phyloP scores from a whole-genome alignment of 2,329 filamentous ascomycete genomes.

The Apiospora saccharicola region DNA sequence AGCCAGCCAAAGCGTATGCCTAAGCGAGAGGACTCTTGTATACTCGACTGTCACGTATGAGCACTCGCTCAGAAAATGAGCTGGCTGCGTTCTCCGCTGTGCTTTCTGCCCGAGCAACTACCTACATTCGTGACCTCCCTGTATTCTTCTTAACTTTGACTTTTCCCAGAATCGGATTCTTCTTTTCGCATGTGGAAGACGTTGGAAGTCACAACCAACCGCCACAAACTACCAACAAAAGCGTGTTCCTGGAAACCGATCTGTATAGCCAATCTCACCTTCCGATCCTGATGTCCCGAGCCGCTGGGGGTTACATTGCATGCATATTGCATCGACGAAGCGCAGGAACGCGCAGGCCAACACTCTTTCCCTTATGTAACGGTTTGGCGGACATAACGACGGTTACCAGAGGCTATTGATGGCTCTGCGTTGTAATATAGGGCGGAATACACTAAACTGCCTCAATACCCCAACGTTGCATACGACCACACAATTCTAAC shows the following conservation, averaged over 20 bases:
- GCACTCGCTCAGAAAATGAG: background rate
- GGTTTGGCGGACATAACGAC: background rate
- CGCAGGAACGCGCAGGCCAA: background rate
- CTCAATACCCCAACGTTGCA: background rate
- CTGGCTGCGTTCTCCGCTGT: background rate
- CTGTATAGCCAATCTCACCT: background rate
- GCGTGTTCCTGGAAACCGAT: background rate
- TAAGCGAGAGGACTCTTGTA: background rate
- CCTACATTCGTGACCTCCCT: background rate
- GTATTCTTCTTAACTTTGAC: background rate
- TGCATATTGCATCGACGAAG: background rate
- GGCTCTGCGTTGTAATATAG: background rate
- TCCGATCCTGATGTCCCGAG: background rate
- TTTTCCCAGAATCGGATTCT: background rate
- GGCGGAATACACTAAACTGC: background rate
- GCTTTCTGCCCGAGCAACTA: background rate
- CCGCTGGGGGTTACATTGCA: background rate
- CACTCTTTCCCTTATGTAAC: background rate
- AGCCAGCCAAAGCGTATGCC: background rate
- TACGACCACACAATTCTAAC: background rate
- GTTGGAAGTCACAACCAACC: background rate
- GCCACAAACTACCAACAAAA: background rate
- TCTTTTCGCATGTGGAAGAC: background rate
- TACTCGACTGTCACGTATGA: too few relatives aligned
- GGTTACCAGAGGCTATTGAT: slow-evolving; percentile 8